Conservation (phyloP, 305 asterid species). For the Solanum hybrid region DNA sequence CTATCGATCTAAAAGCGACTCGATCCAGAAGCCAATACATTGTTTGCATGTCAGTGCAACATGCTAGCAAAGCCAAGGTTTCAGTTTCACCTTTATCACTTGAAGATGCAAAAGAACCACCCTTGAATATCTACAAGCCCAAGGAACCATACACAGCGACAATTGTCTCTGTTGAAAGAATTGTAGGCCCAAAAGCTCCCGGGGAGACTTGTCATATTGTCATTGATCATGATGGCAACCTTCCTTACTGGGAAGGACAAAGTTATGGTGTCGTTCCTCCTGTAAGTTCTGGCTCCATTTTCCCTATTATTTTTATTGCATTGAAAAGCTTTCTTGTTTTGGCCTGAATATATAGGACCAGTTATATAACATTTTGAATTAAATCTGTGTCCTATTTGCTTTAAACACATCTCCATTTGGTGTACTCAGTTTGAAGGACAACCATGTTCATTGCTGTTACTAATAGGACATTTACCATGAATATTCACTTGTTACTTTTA, state of each 20-base stretch:
- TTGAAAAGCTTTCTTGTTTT: background rate
- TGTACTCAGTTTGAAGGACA: background rate
- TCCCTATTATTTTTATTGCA: background rate
- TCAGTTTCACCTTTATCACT: constrained; percentile 58
- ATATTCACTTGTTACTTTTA: background rate
- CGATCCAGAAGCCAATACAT: constrained; percentile 21
- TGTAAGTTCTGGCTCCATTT: constrained; percentile 26
- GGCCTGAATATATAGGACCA: background rate
- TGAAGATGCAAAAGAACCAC: constrained; percentile 86
- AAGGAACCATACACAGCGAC: constrained; percentile 84
- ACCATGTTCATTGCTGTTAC: background rate
- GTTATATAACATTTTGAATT: background rate
- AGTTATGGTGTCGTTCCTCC: constrained; percentile 93
- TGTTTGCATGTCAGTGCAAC: constrained; percentile 86
- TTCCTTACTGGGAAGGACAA: constrained; percentile 98
- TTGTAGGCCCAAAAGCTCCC: constrained; percentile 89
- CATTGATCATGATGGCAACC: constrained; percentile 81
- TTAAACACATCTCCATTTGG: background rate
- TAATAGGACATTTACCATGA: background rate
- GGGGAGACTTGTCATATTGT: constrained; percentile 96
- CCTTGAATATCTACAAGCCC: constrained; percentile 79
- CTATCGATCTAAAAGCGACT: constrained; percentile 26
- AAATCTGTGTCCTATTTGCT: background rate
- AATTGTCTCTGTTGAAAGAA: constrained; percentile 73
- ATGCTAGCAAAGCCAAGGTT: constrained; percentile 62